Evolutionary conservation across 345 rosid species (phyloP), one percentile per base, ranked within the genome.

Genomic region (Brassica juncea): DNA sequence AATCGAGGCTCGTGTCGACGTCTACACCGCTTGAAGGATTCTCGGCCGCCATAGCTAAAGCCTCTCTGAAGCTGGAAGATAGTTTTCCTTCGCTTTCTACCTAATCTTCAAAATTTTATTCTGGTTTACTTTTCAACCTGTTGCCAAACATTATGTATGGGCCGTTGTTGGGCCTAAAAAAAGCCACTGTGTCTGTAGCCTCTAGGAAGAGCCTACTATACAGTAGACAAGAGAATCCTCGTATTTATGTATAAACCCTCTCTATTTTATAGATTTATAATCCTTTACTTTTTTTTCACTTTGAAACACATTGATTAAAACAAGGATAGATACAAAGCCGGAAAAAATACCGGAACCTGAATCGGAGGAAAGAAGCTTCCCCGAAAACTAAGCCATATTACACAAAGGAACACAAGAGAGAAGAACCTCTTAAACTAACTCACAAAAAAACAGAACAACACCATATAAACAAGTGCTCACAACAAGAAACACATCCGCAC

Each of bases 1-100:
- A 76, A 66, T 79, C 78, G 16, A 57, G 39, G 14, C 78, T 80
- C 28, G 77, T 4, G 21, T 78, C 75, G 59, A 66, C 75, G 68
- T 77, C 76, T 25, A 19, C 66, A 25, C 73, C 49, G 74, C 42
- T 83, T 6, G 89, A 67, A 81, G 88, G 77, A 84, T 85, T 79
- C 77, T 47, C 81, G 52, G 81, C 80, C 84, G 80, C 81, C 84
- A 81, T 81, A 23, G 77, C 73, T 71, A 32, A 73, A 44, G 54
- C 66, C 63, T 59, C 58, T 23, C 15, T 15, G 59, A 54, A 54
- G 23, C 59, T 54, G 23, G 39, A 65, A 69, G 59, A 52, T 6
- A 30, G 32, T 70, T 63, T 61, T 16, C 71, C 8, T 62, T 49
- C 37, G 21, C 58, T 11, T 12, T 52, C 63, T 62, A 74, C 83